phyloP scores from a whole-genome alignment of 345 rosid species.

The Hypericum perforatum region DNA sequence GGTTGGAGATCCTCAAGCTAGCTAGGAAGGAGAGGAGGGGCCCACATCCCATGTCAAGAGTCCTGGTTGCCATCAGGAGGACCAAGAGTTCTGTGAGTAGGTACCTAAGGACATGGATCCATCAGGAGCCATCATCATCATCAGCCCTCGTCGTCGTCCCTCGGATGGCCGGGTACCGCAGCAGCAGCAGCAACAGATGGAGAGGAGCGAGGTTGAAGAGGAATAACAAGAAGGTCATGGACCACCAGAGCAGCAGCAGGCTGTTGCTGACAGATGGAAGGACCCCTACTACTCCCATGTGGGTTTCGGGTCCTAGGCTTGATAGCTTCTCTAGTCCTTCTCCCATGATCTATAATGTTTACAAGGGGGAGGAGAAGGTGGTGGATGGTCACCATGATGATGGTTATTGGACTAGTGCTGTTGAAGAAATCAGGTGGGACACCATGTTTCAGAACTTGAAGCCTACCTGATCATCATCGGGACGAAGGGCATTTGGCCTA shows the following conservation, averaged over 20 bases:
- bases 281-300: slow-evolving; percentile 13
- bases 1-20: slow-evolving; percentile 87
- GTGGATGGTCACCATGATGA: not conserved
- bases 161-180: slow-evolving; percentile 20
- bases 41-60: slow-evolving; percentile 36
- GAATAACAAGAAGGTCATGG: slow-evolving; percentile 37
- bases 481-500: too few relatives aligned
- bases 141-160: slow-evolving; percentile 47
- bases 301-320: slow-evolving; percentile 18
- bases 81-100: slow-evolving; percentile 41
- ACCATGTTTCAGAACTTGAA: slow-evolving; percentile 84
- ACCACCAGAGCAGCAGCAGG: slow-evolving; percentile 29
- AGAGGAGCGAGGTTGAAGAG: slow-evolving; percentile 64
- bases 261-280: slow-evolving; percentile 58
- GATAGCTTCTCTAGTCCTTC: slow-evolving; percentile 45
- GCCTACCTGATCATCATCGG: slow-evolving; percentile 46
- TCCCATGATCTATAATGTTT: slow-evolving; percentile 24
- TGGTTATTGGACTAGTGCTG: slow-evolving; percentile 33
- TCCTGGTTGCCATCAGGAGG: slow-evolving; percentile 47
- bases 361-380: slow-evolving; percentile 13
- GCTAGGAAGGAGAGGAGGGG: slow-evolving; percentile 38
- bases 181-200: slow-evolving; percentile 43
- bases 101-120: slow-evolving; percentile 42
- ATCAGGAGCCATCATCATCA: slow-evolving; percentile 26
- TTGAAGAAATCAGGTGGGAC: slow-evolving; percentile 80